Base-by-base conservation (phyloP, 495 filamentous ascomycete species). In the Bathelium albidoporum region DNA sequence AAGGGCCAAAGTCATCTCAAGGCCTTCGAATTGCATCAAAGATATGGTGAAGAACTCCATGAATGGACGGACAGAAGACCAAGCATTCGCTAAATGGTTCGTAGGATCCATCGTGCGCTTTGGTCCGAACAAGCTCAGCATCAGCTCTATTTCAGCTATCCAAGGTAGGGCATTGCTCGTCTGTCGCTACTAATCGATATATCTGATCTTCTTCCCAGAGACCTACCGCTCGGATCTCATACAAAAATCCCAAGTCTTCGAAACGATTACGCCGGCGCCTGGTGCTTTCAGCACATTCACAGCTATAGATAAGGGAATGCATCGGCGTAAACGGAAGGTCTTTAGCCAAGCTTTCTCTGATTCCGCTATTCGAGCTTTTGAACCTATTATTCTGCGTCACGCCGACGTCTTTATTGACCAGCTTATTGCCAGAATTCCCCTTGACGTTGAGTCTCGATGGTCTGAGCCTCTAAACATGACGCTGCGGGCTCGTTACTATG, bases 311-410 rank as follows among this genome's bases (percentile, higher is more conserved):
- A 84, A 83, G 70, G 66, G 71, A 1, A 68, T 77, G n/a, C 86
- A 89, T 73, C 83, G 81, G 26, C 77, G 85, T 11, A 87, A 87
- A 75, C 76, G 86, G 32, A 73, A 85, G 0, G 84, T 89, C 0
- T 71, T 89, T 16, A 79, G 76, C 11, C 83, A 87, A 63, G 85
- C 83, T 45, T 87, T 89, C 73, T 82, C 79, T 1, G 83, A 84
- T 63, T 65, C 69, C 39, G 80, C 83, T 43, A 71, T 86, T 31
- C 81, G 82, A 69, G 74, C 73, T 59, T 78, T 83, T 69, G 85
- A 85, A 73, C 77, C 73, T 44, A 83, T 83, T 67, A 81, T 87
- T 64, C 70, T 87, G 5, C 53, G 67, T 22, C 60, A 59, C 2
- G 65, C 58, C 31, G 34, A 34, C 53, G 14, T 18, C n/a, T 28